Conservation (phyloP, 2,329 filamentous ascomycete genomes). For the Phialocephala subalpina region DNA sequence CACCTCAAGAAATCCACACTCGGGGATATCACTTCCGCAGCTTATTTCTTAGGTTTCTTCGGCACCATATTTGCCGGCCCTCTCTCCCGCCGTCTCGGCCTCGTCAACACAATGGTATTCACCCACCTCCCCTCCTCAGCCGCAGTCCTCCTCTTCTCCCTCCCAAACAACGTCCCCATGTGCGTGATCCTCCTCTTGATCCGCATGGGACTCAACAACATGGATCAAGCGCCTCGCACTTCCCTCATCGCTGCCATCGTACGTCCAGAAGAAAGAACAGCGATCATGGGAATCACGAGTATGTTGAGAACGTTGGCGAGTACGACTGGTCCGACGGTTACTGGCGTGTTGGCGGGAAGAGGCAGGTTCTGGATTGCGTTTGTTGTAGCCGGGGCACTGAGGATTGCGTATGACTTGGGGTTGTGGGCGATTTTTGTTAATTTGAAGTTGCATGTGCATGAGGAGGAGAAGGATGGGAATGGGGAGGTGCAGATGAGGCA, state of each 20-base stretch:
- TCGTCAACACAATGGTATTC: slow-evolving; percentile 77
- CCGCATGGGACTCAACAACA: slow-evolving; percentile 67
- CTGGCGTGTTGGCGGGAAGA: slow-evolving; percentile 64
- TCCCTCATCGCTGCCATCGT: slow-evolving; percentile 74
- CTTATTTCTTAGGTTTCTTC: slow-evolving; percentile 62
- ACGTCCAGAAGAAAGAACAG: slow-evolving; percentile 70
- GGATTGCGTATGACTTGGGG: slow-evolving; percentile 66
- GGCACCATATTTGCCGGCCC: slow-evolving; percentile 59
- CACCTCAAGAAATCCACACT: slow-evolving; percentile 62
- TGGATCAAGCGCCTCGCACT: slow-evolving; percentile 74
- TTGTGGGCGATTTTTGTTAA: slow-evolving; percentile 58
- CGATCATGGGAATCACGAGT: slow-evolving; percentile 74
- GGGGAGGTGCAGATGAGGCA: not conserved
- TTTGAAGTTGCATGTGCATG: slow-evolving; percentile 38
- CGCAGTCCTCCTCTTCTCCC: slow-evolving; percentile 61
- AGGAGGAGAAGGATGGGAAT: slow-evolving; percentile 12
- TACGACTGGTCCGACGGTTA: slow-evolving; percentile 67
- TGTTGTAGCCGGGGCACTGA: slow-evolving; percentile 65
- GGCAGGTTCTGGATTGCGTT: slow-evolving; percentile 69
- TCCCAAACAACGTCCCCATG: slow-evolving; percentile 60
- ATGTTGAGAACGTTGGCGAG: slow-evolving; percentile 70
- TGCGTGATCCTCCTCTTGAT: slow-evolving; percentile 67
- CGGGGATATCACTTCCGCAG: slow-evolving; percentile 64
- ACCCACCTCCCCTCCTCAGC: slow-evolving; percentile 70
- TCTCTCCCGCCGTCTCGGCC: slow-evolving; percentile 58